Conservation (phyloP, 2,329 filamentous ascomycete species). For the Paecilomyces sp. region DNA sequence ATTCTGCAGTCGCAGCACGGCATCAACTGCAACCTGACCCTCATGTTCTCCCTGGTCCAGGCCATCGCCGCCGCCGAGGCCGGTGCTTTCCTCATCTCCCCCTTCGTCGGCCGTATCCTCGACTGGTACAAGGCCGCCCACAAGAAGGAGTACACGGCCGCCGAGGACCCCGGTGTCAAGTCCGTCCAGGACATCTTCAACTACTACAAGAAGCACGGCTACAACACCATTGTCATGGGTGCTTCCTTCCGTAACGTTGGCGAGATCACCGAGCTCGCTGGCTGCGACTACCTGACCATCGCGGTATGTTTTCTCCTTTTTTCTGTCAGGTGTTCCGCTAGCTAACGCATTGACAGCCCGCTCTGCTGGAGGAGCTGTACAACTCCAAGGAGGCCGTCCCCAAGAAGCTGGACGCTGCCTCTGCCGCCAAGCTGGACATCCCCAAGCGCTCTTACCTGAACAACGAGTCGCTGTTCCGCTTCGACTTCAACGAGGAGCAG, state of each 20-base stretch:
- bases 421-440: constrained; percentile 63
- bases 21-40: constrained; percentile 97
- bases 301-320: constrained; percentile 53
- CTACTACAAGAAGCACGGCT: constrained; percentile 99
- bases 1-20: constrained; percentile 92
- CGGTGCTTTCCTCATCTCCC: constrained; percentile 93
- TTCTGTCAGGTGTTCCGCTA: no score
- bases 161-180: constrained; percentile 93
- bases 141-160: constrained; percentile 85
- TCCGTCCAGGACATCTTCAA: constrained; percentile 93
- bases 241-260: constrained; percentile 94
- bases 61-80: constrained; percentile 95
- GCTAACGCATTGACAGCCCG: constrained; percentile 52
- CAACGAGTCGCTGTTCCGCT: constrained; percentile 87
- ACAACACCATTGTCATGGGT: constrained; percentile 99
- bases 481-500: constrained; percentile 99
- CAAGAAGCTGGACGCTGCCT: constrained; percentile 78
- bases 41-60: constrained; percentile 95
- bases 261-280: constrained; percentile 96
- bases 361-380: constrained; percentile 86
- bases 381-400: constrained; percentile 76
- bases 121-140: constrained; percentile 98
- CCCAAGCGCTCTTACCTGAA: constrained; percentile 87
- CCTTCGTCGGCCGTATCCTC: constrained; percentile 97
- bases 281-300: constrained; percentile 98